A percentile compares a stretch with the other conserved stretches of the same genome.
phyloP scores from a whole-genome alignment of 768 basidiomycete genomes.

The Agaricus sinodeliciosus region DNA sequence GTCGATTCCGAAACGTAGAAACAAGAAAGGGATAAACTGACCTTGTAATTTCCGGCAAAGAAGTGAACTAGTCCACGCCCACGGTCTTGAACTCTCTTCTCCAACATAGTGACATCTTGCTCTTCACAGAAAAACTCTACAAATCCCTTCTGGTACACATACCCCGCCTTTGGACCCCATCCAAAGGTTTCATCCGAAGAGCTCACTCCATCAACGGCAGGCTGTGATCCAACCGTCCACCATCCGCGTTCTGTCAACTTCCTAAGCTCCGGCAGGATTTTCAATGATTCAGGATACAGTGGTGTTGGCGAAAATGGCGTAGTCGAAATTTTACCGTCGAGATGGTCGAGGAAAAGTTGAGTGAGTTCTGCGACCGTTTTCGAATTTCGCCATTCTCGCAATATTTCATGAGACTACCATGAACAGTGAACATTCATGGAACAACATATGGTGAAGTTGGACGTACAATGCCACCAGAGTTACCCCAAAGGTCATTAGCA shows the following conservation, averaged over 20 bases:
- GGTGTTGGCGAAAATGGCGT: constrained; percentile 88
- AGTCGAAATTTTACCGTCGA: constrained; percentile 61
- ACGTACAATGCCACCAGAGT: constrained; percentile 52
- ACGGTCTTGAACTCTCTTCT: constrained; percentile 44
- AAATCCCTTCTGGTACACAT: constrained; percentile 96
- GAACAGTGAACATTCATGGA: background rate
- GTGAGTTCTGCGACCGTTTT: constrained; percentile 63
- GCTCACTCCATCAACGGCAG: constrained; percentile 75
- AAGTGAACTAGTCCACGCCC: constrained; percentile 71
- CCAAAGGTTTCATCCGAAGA: constrained; percentile 80
- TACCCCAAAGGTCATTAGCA: constrained; percentile 70
- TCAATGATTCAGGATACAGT: constrained; percentile 73
- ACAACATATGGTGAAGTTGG: background rate
- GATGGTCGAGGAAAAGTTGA: constrained; percentile 70
- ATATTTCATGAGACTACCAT: constrained; percentile 50
- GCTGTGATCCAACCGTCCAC: constrained; percentile 98
- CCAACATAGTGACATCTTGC: constrained; percentile 52
- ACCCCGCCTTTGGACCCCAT: constrained; percentile 90
- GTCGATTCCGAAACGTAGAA: background rate
- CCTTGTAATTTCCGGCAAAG: constrained; percentile 78
- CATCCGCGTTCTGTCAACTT: constrained; percentile 70
- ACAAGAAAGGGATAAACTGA: constrained; percentile 28
- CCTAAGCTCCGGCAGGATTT: constrained; percentile 74
- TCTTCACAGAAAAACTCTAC: constrained; percentile 89
- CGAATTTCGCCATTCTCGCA: constrained; percentile 75